Conservation (phyloP, 1,284 basidiomycete genomes). For the Malassezia restricta region DNA sequence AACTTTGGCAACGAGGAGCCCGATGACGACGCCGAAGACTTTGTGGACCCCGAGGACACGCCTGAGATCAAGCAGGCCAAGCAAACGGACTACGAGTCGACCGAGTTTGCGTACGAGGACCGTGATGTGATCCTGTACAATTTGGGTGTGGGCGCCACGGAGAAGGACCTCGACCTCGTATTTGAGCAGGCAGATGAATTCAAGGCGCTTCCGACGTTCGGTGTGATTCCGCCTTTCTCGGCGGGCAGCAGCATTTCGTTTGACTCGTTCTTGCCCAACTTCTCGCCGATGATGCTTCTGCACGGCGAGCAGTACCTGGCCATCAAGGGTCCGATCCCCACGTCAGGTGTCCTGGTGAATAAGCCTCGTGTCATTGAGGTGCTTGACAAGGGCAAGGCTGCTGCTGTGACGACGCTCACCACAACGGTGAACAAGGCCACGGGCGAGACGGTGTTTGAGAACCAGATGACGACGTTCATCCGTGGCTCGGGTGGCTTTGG, state of each 20-base stretch:
- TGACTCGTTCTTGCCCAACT: conserved; percentile 77
- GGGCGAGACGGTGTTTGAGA: conserved; percentile 77
- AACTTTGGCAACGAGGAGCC: conserved; percentile 34
- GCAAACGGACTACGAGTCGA: conserved; percentile 48
- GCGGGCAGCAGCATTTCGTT: conserved; percentile 48
- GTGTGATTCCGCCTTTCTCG: conserved; percentile 81
- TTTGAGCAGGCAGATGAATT: conserved; percentile 84
- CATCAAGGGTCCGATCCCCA: conserved; percentile 78
- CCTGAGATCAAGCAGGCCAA: conserved; percentile 73
- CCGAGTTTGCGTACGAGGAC: conserved; percentile 58
- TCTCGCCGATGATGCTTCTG: conserved; percentile 84
- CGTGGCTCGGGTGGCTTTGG: conserved; percentile 91
- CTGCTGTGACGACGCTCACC: conserved; percentile 24
- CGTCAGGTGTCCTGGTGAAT: conserved; percentile 68
- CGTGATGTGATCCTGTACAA: conserved; percentile 92
- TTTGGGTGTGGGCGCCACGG: conserved; percentile 85
- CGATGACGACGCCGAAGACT: conserved; percentile 46
- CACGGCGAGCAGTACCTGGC: conserved; percentile 94
- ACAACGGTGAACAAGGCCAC: conserved; percentile 47
- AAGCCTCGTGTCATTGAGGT: conserved; percentile 56
- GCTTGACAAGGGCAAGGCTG: conserved; percentile 43
- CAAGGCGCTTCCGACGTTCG: conserved; percentile 77
- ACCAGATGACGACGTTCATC: conserved; percentile 81
- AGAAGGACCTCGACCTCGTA: conserved; percentile 78
- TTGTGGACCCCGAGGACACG: conserved; percentile 71